Evolutionary conservation across 345 rosid genomes (phyloP).

Genomic region (Nasturtium officinale): DNA sequence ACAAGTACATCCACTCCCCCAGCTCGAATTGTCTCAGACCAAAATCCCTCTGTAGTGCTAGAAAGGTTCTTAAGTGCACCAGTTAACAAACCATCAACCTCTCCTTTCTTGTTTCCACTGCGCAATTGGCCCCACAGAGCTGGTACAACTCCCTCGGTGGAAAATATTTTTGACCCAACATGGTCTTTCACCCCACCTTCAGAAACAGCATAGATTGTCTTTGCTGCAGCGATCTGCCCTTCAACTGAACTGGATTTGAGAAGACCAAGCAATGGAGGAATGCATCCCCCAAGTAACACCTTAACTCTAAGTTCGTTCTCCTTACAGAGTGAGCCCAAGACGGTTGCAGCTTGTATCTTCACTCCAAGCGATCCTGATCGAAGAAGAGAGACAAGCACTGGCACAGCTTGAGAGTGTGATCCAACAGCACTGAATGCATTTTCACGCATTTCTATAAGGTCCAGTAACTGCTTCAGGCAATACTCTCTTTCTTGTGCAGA

Average conservation of each 20-base stretch:
- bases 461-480: conserved; percentile 84
- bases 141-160: conserved; percentile 99
- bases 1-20: conserved; percentile 98
- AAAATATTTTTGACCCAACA: conserved; percentile 97
- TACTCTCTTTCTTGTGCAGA: conserved; percentile 91
- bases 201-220: conserved; percentile 94
- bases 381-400: conserved; percentile 98
- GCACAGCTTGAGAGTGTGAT: conserved; percentile 99
- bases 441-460: conserved; percentile 92
- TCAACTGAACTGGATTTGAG: conserved; percentile 95
- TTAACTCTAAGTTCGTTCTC: conserved; percentile 98
- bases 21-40: conserved; percentile 87
- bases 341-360: conserved; percentile 95
- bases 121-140: conserved; percentile 85
- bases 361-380: conserved; percentile 94
- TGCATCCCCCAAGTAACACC: conserved; percentile 99
- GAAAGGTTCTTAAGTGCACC: conserved; percentile 93
- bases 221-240: conserved; percentile 96
- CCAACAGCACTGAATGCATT: conserved; percentile 99
- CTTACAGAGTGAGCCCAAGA: conserved; percentile 95
- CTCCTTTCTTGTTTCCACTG: conserved; percentile 76
- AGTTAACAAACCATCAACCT: conserved; percentile 88
- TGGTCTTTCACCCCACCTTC: conserved; percentile 97
- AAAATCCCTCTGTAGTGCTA: conserved; percentile 94
- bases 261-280: conserved; percentile 98